These are phyloP conservation scores for Gloeopeniophorella convolvens DNA, from an alignment of 768 basidiomycete species.

Conservation along the genomic window DNA sequence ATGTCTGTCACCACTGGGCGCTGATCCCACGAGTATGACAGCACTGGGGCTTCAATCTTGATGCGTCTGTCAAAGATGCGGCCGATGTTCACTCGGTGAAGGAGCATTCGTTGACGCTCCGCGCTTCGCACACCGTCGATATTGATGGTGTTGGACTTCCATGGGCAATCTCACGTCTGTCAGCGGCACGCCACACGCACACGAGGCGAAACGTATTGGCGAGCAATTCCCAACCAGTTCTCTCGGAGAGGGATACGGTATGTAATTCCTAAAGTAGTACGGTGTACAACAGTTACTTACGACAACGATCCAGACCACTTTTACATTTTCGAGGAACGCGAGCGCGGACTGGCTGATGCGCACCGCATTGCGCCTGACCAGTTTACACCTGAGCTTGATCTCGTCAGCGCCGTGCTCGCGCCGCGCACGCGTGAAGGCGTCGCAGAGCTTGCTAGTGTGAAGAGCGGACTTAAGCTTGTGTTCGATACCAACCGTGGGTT, in stretches of 20 bases:
- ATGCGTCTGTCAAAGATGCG: conserved; percentile 50
- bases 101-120: conserved; percentile 38
- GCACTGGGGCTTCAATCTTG: conserved; percentile 83
- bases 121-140: conserved; percentile 53
- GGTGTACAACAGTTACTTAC: background rate
- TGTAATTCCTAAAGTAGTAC: background rate
- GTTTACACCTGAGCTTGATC: conserved; percentile 39
- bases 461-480: conserved; percentile 51
- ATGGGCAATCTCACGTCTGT: conserved; percentile 47
- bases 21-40: conserved; percentile 24
- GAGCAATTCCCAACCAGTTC: conserved; percentile 41
- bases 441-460: conserved; percentile 47
- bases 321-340: conserved; percentile 44
- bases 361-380: conserved; percentile 32
- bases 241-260: background rate
- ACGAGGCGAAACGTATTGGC: conserved; percentile 45
- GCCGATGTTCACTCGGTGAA: conserved; percentile 43
- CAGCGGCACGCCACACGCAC: conserved; percentile 43
- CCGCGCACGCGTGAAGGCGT: conserved; percentile 35
- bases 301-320: conserved; percentile 57
- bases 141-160: conserved; percentile 42
- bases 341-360: conserved; percentile 40
- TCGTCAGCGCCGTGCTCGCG: conserved; percentile 38
- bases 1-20: too few species aligned
- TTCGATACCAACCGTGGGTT: conserved; percentile 69